Evolutionary conservation across 495 filamentous ascomycete species (phyloP), one percentile per base, ranked within the genome.

Genomic region (Aspergillus ostianus): DNA sequence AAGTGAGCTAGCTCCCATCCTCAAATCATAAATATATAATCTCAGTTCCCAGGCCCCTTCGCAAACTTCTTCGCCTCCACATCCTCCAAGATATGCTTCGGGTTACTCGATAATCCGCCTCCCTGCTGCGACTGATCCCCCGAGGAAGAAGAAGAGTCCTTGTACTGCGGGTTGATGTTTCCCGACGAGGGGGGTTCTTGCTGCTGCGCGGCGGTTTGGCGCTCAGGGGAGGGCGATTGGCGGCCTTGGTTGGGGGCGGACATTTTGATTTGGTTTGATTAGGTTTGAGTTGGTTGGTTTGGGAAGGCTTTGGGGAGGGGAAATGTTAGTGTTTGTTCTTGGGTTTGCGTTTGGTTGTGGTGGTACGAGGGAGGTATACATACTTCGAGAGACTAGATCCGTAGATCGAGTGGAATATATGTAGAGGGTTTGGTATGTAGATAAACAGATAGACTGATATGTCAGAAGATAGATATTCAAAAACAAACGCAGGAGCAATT

Each of bases 141-240:
- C 2, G 23, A 26, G 4, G 23, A 26, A 4, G 23, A 26, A 4
- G 56, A 70, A 7, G 80, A 68, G 48, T 73, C 64, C 3, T 73
- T 67, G 0, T 70, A 67, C 1, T 64, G 65, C 4, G 70, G 67
- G 57, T 70, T 70, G 29, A 82, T 84, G 63, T 87, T 80, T 62
- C 90, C 86, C 47, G 77, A 74, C 36, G 74, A 83, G 0, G 80
- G 78, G 3, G 79, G 64, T 6, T 83, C 84, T 44, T 78, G 69
- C 50, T 84, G 75, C 73, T 97, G 93, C 30, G 75, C 70, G 55
- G 81, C 84, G n/a, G 80, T 69, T 69, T 90, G 88, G 52, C 65
- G 52, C 76, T 92, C 87, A 9, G 90, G 91, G 18, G 85, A 76
- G 15, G 93, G 93, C 10, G 93, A 98, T 70, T 97, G 85, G 64